Evolutionary conservation across 306 rosid genomes (phyloP), one percentile per base, ranked within the genome.

Genomic region (Quercus agrifolia): DNA sequence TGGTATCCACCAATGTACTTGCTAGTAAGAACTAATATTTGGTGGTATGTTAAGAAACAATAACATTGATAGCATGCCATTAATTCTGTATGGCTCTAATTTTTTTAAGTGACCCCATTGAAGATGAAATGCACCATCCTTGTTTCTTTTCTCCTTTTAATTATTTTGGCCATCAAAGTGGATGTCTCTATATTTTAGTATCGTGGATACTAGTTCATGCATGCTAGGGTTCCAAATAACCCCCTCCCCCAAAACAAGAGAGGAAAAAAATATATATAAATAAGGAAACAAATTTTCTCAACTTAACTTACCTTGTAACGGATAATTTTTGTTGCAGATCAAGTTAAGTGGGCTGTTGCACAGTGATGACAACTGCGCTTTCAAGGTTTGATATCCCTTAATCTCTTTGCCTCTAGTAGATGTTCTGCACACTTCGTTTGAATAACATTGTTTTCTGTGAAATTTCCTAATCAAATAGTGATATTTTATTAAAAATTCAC

Each of bases 341-440:
- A 90, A 83, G 87, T 82, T 95, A 83, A 95, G 77, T 75, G 99
- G 99, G 3, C 96, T 95, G 79, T 80, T 92, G 81, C 98, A 91
- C 73, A 59, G 88, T 49, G 97, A 93, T 56, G 99, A 95, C 78
- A 85, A 79, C 81, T 85, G 91, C 14, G 92, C 98, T 9, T 87
- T 92, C 80, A 95, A 95, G 99, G 99, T 95, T 76, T 2, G 78
- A 59, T 4, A 18, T 75, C 71, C 78, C 56, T 49, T 17, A 54
- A 75, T 19, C 54, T 54, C 57, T 75, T n/a, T 17, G 31, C 57
- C 46, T 68, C 18, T 73, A 70, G 56, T 59, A 54, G 33, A 55
- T 76, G 46, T 9, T 67, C 20, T 21, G 25, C 64, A 41, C 28
- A 7, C 31, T 30, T 33, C n/a, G 2, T n/a, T 35, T 35, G 13